Evolutionary conservation across 1,284 basidiomycete genomes (phyloP).

Genomic region (Serendipita sp.): DNA sequence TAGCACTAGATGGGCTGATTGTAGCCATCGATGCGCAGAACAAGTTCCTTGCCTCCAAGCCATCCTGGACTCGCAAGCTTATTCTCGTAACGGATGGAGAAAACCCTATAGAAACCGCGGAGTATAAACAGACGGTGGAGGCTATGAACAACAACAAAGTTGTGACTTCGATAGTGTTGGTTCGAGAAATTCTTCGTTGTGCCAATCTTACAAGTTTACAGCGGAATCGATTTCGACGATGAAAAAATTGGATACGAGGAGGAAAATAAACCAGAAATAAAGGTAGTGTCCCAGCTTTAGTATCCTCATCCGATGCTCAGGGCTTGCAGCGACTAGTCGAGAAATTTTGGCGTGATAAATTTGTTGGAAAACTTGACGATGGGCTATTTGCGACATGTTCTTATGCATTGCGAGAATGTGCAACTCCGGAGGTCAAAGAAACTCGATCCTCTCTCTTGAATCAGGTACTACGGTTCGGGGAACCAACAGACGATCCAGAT

Average conservation of each 20-base stretch:
- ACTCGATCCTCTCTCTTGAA: slow-evolving; percentile 51
- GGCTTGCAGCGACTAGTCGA: slow-evolving; percentile 55
- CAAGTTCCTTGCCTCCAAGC: slow-evolving; percentile 43
- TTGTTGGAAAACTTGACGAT: slow-evolving; percentile 29
- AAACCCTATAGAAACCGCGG: slow-evolving; percentile 51
- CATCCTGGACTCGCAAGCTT: slow-evolving; percentile 70
- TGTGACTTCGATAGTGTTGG: slow-evolving; percentile 51
- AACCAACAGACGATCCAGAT: slow-evolving; percentile 43
- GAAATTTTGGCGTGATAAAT: slow-evolving; percentile 47
- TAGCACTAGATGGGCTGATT: slow-evolving; percentile 78
- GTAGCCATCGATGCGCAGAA: slow-evolving; percentile 72
- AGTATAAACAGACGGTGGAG: slow-evolving; percentile 55
- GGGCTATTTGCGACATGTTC: slow-evolving; percentile 58
- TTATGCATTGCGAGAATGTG: slow-evolving; percentile 51
- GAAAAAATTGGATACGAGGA: slow-evolving; percentile 48
- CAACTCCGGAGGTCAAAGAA: slow-evolving; percentile 52
- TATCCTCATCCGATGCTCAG: not conserved
- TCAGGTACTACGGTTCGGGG: slow-evolving; percentile 62
- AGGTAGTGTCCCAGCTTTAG: slow-evolving; percentile 31
- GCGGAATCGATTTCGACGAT: slow-evolving; percentile 78
- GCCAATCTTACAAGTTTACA: slow-evolving; percentile 20
- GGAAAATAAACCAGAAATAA: slow-evolving; percentile 52
- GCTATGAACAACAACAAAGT: slow-evolving; percentile 53
- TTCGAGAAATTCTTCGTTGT: slow-evolving; percentile 14
- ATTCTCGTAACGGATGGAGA: slow-evolving; percentile 71